phyloP scores from a whole-genome alignment of 352 stramenopile genomes.

The Phytophthora citrophthora region DNA sequence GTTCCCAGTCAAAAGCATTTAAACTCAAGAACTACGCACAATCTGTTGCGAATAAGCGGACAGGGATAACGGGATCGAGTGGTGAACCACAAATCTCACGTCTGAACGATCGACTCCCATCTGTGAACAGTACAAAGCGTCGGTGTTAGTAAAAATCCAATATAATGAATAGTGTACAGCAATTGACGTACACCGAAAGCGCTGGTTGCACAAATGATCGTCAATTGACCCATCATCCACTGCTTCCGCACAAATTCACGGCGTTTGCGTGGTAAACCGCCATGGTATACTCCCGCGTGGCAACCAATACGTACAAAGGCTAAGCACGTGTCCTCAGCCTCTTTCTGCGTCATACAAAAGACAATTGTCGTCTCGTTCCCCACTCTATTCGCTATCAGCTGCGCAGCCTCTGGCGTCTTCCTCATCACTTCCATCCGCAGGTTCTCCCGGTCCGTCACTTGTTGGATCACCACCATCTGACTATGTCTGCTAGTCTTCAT shows the following conservation, averaged over 20 bases:
- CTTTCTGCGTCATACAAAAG: slow-evolving; percentile 77
- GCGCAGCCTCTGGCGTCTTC: slow-evolving; percentile 41
- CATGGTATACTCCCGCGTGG: slow-evolving; percentile 75
- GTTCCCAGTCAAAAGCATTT: background rate
- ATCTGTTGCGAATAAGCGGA: slow-evolving; percentile 82
- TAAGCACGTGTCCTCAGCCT: slow-evolving; percentile 67
- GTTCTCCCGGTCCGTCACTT: slow-evolving; percentile 71
- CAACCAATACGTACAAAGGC: slow-evolving; percentile 58
- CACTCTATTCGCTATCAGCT: slow-evolving; percentile 43
- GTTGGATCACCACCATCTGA: slow-evolving; percentile 66
- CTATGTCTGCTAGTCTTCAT: background rate
- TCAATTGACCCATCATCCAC: slow-evolving; percentile 79
- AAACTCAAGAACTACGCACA: slow-evolving; percentile 35
- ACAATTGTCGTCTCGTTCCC: slow-evolving; percentile 56
- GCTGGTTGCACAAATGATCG: slow-evolving; percentile 79
- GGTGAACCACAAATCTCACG: slow-evolving; percentile 78
- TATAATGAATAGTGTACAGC: background rate
- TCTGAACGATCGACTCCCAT: slow-evolving; percentile 84
- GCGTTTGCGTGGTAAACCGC: slow-evolving; percentile 55
- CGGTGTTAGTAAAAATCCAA: background rate
- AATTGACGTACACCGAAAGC: slow-evolving; percentile 65
- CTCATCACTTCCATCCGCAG: slow-evolving; percentile 60
- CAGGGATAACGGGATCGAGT: slow-evolving; percentile 71
- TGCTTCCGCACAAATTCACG: slow-evolving; percentile 79
- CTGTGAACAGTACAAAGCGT: slow-evolving; percentile 31